Evolutionary conservation across 257 asterid genomes (phyloP).

Genomic region (Solanum gracilifrons): DNA sequence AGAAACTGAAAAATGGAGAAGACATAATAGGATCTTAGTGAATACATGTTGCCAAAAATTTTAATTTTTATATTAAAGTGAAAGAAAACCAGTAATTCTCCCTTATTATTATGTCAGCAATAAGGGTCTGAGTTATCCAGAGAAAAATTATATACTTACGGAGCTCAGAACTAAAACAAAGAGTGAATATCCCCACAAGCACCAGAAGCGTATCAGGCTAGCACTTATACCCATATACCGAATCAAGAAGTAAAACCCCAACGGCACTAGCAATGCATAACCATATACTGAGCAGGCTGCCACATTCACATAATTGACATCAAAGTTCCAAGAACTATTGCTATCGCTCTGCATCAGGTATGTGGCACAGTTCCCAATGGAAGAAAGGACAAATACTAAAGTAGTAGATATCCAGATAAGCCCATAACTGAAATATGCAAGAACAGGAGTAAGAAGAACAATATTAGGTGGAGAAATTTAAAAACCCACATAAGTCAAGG

Average conservation of each 20-base stretch:
- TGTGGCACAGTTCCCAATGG: conserved; percentile 85
- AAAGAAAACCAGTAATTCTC: neutral
- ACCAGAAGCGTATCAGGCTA: conserved; percentile 93
- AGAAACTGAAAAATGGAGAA: conserved; percentile 40
- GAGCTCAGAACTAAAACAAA: conserved; percentile 71
- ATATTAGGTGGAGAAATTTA: neutral
- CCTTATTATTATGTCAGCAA: neutral
- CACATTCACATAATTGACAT: conserved; percentile 68
- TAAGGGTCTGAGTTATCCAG: neutral
- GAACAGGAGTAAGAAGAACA: neutral
- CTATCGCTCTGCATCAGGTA: conserved; percentile 54
- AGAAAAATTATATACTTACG: conserved; percentile 33
- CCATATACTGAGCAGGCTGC: conserved; percentile 81
- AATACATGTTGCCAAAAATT: neutral
- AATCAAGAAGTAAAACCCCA: conserved; percentile 82
- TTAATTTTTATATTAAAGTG: neutral
- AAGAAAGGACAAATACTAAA: conserved; percentile 65
- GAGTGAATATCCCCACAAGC: conserved; percentile 99
- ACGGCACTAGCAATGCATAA: conserved; percentile 77
- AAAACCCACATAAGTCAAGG: neutral
- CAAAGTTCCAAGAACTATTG: conserved; percentile 52
- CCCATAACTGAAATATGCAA: conserved; percentile 54
- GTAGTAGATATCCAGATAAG: conserved; percentile 95
- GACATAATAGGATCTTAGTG: conserved; percentile 2
- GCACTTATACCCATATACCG: conserved; percentile 71